These are phyloP conservation scores for Schoenoplectus tabernaemontani DNA, from an alignment of 202 grass and related monocot genomes.

Conservation along the genomic window DNA sequence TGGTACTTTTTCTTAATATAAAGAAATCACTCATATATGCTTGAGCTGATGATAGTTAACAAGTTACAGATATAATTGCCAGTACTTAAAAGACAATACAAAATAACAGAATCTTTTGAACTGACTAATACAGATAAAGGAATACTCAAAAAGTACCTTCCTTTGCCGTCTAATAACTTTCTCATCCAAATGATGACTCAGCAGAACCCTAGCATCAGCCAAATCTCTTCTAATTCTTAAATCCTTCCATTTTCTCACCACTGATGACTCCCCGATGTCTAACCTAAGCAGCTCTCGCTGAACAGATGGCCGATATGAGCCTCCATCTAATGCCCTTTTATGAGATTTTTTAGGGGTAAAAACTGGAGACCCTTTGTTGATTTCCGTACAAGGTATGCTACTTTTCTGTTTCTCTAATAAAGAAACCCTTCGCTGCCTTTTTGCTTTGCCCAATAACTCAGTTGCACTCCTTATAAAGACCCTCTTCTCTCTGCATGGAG, in stretches of 20 bases:
- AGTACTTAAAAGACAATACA: not conserved
- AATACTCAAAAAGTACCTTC: constrained; percentile 53
- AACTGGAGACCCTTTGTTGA: constrained; percentile 57
- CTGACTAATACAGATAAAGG: not conserved
- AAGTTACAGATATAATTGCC: not conserved
- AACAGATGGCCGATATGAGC: constrained; percentile 41
- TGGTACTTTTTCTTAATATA: not conserved
- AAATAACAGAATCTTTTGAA: not conserved
- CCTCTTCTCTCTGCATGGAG: constrained; percentile 44
- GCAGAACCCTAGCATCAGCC: constrained; percentile 46
- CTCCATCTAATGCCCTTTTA: constrained; percentile 38
- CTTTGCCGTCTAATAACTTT: constrained; percentile 72
- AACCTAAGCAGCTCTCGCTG: constrained; percentile 55
- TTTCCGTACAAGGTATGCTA: constrained; percentile 35
- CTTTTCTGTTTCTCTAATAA: constrained; percentile 3
- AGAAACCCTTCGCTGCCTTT: constrained; percentile 32
- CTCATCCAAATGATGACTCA: constrained; percentile 89
- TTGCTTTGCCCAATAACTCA: constrained; percentile 55
- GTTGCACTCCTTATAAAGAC: constrained; percentile 60
- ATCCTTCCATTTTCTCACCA: constrained; percentile 45
- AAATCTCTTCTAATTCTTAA: constrained; percentile 63
- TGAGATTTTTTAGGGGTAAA: constrained; percentile 57
- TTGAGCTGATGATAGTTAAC: constrained; percentile 2
- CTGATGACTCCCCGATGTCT: constrained; percentile 26
- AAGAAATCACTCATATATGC: not conserved